phyloP scores from a whole-genome alignment of 75 land plant species.

The Larix kaempferi region DNA sequence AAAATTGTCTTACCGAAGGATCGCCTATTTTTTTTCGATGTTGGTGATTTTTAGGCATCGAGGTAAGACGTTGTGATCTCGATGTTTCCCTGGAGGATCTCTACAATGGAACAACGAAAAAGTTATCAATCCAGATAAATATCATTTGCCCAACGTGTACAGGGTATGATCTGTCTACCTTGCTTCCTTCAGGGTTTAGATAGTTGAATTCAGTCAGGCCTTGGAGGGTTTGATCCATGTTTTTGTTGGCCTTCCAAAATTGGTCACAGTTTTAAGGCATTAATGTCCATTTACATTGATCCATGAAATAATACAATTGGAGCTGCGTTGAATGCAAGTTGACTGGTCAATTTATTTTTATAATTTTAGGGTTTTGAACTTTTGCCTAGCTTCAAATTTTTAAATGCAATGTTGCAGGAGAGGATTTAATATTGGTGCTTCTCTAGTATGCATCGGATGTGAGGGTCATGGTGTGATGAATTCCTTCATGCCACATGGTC shows the following conservation, averaged over 20 bases:
- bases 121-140: constrained; percentile 69
- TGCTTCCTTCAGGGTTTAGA: too few relatives aligned
- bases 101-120: constrained; percentile 76
- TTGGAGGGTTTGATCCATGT: too few relatives aligned
- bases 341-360: too few relatives aligned
- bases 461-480: constrained; percentile 76
- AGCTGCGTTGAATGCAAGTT: too few relatives aligned
- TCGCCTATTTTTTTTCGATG: background rate
- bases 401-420: constrained; percentile 39
- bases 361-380: too few relatives aligned
- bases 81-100: constrained; percentile 87
- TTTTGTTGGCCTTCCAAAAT: too few relatives aligned
- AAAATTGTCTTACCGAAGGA: background rate
- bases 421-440: constrained; percentile 78
- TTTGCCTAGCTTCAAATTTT: too few relatives aligned
- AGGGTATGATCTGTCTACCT: constrained; percentile 41
- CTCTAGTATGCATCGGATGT: constrained; percentile 61
- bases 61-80: constrained; percentile 76
- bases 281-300: too few relatives aligned
- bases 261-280: too few relatives aligned
- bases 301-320: too few relatives aligned
- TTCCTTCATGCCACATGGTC: constrained; percentile 67
- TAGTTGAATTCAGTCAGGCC: too few relatives aligned
- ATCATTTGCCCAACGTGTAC: constrained; percentile 73
- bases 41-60: constrained; percentile 30